phyloP scores from a whole-genome alignment of 768 basidiomycete species.

The Lenzites betulinus region DNA sequence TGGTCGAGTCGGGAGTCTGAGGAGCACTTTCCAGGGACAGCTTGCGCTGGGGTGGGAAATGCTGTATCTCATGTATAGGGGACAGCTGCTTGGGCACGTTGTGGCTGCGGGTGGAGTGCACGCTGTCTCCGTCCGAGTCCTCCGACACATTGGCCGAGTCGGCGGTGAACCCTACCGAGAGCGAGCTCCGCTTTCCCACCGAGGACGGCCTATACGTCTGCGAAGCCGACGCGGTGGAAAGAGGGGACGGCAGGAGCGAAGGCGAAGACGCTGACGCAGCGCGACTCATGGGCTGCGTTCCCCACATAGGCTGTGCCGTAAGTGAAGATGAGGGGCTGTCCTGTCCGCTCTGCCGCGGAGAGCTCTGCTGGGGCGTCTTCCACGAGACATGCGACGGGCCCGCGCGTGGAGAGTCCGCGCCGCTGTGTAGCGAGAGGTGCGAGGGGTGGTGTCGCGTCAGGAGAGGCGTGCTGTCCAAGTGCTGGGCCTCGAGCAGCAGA shows the following conservation, averaged over 20 bases:
- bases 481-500: not conserved
- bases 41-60: slow-evolving; percentile 52
- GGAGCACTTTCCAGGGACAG: slow-evolving; percentile 30
- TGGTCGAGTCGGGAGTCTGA: slow-evolving; percentile 33
- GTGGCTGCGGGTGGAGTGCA: slow-evolving; percentile 34
- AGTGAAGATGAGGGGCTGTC: slow-evolving; percentile 12
- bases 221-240: slow-evolving; percentile 5
- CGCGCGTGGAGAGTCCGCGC: slow-evolving; percentile 3
- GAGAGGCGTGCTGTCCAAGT: slow-evolving; percentile 16
- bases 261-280: slow-evolving; percentile 23
- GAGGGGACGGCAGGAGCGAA: slow-evolving; percentile 15
- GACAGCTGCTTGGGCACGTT: slow-evolving; percentile 51
- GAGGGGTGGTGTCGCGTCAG: slow-evolving; percentile 12
- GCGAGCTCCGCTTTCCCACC: slow-evolving; percentile 19
- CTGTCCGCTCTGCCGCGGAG: slow-evolving; percentile 4
- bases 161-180: slow-evolving; percentile 7
- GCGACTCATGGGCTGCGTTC: slow-evolving; percentile 13
- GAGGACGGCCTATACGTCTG: slow-evolving; percentile 10
- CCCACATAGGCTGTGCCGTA: slow-evolving; percentile 9
- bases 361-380: slow-evolving; percentile 18
- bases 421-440: slow-evolving; percentile 2
- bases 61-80: slow-evolving; percentile 64
- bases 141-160: slow-evolving; percentile 16
- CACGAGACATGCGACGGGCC: slow-evolving; percentile 25
- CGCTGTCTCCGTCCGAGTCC: slow-evolving; percentile 20